phyloP scores from a whole-genome alignment of 208 protist species.

The Acanthamoeba comandoni region DNA sequence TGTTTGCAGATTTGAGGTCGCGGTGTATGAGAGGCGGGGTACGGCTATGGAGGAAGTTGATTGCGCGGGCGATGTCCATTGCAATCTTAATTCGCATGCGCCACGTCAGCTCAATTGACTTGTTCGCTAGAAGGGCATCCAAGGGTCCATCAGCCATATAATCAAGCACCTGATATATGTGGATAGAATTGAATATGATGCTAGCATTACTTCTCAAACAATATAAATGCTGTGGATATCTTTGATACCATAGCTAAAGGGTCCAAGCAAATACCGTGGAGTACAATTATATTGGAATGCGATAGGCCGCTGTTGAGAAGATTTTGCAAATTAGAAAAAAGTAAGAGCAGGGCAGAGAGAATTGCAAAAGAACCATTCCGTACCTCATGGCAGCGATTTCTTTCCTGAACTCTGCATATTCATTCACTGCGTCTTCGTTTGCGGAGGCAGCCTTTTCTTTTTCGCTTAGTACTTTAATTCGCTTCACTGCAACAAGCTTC shows the following conservation, averaged over 20 bases:
- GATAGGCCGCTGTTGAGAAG: not conserved
- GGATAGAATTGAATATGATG: too few species aligned
- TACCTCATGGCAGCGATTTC: slow-evolving; percentile 27
- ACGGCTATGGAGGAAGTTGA: slow-evolving; percentile 32
- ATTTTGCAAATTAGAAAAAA: not conserved
- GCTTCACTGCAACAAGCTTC: slow-evolving; percentile 9
- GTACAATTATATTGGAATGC: slow-evolving; percentile 2
- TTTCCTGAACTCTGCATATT: slow-evolving; percentile 1
- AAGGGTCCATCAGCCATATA: slow-evolving; percentile 40
- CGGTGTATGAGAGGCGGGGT: slow-evolving; percentile 42
- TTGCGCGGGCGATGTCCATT: slow-evolving; percentile 18
- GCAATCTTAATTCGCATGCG: slow-evolving; percentile 23
- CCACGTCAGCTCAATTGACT: not conserved
- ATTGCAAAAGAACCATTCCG: not conserved
- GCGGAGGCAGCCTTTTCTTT: not conserved
- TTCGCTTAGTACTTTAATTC: not conserved
- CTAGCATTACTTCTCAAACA: too few species aligned
- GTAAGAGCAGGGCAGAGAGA: not conserved
- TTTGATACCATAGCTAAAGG: slow-evolving; percentile 5
- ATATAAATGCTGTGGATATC: too few species aligned
- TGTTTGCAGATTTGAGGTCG: slow-evolving; percentile 41
- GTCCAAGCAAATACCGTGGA: slow-evolving; percentile 1
- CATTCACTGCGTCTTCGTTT: not conserved
- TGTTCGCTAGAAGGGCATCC: not conserved
- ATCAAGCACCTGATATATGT: not conserved